Conservation (phyloP, 1,139 yeast species). For the Taphrina sp. region DNA sequence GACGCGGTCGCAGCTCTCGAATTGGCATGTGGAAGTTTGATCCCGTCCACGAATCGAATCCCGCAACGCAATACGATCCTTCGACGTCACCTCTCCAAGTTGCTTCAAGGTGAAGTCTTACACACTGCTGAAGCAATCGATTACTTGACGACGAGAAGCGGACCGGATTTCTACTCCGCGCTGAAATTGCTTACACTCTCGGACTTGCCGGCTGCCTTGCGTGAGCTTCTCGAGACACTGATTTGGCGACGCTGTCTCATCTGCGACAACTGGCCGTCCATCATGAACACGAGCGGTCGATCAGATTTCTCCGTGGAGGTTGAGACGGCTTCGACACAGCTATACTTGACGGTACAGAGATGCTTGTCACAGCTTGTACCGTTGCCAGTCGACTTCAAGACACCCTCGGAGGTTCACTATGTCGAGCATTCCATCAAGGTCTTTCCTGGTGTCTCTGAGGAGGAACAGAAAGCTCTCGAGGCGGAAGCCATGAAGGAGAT, state of each 20-base stretch:
- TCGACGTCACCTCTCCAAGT: constrained; percentile 45
- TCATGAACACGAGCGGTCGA: constrained; percentile 49
- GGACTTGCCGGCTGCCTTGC: constrained; percentile 20
- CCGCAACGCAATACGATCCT: constrained; percentile 35
- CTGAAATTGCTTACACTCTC: constrained; percentile 45
- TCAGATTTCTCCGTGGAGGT: constrained; percentile 51
- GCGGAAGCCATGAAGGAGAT: constrained; percentile 42
- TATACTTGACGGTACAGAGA: constrained; percentile 4
- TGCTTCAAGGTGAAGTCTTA: constrained; percentile 50
- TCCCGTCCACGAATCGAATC: constrained; percentile 1
- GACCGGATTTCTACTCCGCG: constrained; percentile 47
- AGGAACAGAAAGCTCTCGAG: constrained; percentile 40
- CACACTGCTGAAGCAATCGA: constrained; percentile 54
- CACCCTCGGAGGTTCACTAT: constrained; percentile 7
- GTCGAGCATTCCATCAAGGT: constrained; percentile 5
- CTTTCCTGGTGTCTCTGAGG: constrained; percentile 11
- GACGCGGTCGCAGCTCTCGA: constrained; percentile 32
- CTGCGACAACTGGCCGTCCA: constrained; percentile 58
- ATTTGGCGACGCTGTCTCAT: constrained; percentile 66
- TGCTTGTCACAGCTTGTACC: neutral
- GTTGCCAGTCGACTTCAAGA: neutral
- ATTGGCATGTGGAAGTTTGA: constrained; percentile 10
- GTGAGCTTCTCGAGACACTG: constrained; percentile 15
- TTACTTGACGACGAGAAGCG: constrained; percentile 55
- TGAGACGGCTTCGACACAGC: neutral